Evolutionary conservation across 495 filamentous ascomycete genomes (phyloP).

Genomic region (Chaetomium fimeti): DNA sequence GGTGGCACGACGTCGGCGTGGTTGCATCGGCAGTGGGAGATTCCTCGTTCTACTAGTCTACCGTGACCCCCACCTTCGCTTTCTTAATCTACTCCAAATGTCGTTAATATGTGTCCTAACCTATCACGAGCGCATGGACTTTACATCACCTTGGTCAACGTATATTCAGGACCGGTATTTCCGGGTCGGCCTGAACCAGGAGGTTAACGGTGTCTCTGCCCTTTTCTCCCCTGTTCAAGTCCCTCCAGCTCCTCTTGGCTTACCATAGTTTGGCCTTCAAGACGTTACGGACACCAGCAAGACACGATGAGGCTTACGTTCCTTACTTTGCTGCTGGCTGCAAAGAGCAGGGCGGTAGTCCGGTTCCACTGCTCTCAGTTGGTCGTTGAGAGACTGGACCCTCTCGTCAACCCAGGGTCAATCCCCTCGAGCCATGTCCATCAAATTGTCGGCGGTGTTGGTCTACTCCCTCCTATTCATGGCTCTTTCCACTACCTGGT

Average conservation of each 20-base stretch:
- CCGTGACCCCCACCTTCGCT: background rate
- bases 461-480: background rate
- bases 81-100: background rate
- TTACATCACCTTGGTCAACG: too few relatives aligned
- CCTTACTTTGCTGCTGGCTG: background rate
- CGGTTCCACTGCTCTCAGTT: slow-evolving; percentile 1
- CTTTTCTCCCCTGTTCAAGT: background rate
- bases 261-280: background rate
- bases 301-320: background rate
- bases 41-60: background rate
- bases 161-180: background rate
- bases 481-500: background rate
- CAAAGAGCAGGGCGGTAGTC: background rate
- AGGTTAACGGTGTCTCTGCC: too few relatives aligned
- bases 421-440: slow-evolving; percentile 2
- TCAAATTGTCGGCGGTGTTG: slow-evolving; percentile 5
- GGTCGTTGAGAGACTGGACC: background rate
- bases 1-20: background rate
- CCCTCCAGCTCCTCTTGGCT: background rate
- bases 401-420: background rate
- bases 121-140: background rate
- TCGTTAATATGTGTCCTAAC: background rate
- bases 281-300: background rate
- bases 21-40: background rate
- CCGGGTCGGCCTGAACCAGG: background rate